Evolutionary conservation across 805 yeast species (phyloP).

Genomic region (Suhomyces canberraensis): DNA sequence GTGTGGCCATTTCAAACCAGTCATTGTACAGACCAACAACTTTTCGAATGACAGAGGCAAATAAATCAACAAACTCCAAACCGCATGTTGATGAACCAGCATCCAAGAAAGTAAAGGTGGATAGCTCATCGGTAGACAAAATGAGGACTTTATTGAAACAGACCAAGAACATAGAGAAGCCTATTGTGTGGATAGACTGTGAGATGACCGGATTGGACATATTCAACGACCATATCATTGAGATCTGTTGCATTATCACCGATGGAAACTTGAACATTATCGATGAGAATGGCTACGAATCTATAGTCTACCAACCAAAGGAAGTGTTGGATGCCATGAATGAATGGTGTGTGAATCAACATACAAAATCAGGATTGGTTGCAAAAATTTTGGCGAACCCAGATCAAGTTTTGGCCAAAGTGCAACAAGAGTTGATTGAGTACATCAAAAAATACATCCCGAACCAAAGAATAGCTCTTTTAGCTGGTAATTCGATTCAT

Average conservation of each 20-base stretch:
- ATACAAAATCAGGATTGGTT: constrained; percentile 73
- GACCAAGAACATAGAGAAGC: constrained; percentile 16
- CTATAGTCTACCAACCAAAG: constrained; percentile 70
- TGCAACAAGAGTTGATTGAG: constrained; percentile 59
- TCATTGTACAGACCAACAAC: too few species aligned
- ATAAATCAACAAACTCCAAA: not conserved
- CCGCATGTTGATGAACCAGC: not conserved
- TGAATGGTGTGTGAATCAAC: constrained; percentile 86
- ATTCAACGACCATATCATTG: constrained; percentile 75
- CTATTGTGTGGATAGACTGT: constrained; percentile 93
- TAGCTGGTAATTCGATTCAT: constrained; percentile 92
- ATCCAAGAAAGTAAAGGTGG: constrained; percentile 1
- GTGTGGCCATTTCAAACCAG: too few species aligned
- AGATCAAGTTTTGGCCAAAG: constrained; percentile 52
- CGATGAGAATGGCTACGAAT: constrained; percentile 73
- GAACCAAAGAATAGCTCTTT: constrained; percentile 53
- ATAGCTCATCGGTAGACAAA: not conserved
- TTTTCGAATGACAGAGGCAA: not conserved
- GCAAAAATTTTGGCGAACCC: constrained; percentile 59
- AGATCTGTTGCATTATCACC: constrained; percentile 86
- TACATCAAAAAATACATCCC: constrained; percentile 60
- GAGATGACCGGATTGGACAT: constrained; percentile 96
- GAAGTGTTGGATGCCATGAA: constrained; percentile 67
- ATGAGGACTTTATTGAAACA: constrained; percentile 1
- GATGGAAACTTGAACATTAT: constrained; percentile 73